phyloP scores from a whole-genome alignment of 2,329 filamentous ascomycete genomes.

The Penicillium capsulatum region DNA sequence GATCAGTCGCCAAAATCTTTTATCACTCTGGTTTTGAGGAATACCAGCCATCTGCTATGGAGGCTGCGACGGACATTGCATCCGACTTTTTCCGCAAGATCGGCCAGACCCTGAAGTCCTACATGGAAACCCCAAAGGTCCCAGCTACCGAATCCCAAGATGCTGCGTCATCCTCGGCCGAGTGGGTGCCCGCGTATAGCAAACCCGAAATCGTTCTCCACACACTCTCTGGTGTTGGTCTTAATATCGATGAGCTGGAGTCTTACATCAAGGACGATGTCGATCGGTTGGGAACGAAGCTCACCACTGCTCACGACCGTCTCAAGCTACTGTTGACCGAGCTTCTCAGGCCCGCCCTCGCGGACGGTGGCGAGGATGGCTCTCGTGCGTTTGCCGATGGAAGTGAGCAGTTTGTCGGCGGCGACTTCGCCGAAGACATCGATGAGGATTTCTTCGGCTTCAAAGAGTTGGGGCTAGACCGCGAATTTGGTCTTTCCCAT shows the following conservation, averaged over 20 bases:
- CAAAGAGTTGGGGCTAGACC: slow-evolving; percentile 86
- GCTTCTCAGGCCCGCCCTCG: slow-evolving; percentile 81
- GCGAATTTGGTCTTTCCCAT: slow-evolving; percentile 81
- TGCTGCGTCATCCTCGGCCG: slow-evolving; percentile 34
- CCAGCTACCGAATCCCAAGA: slow-evolving; percentile 48
- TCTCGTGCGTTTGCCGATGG: slow-evolving; percentile 91
- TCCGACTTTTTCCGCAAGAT: slow-evolving; percentile 87
- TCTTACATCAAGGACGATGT: slow-evolving; percentile 87
- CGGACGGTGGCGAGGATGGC: slow-evolving; percentile 75
- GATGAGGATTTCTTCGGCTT: slow-evolving; percentile 99
- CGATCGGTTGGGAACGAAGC: slow-evolving; percentile 75
- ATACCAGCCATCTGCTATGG: slow-evolving; percentile 88
- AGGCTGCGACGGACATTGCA: slow-evolving; percentile 83
- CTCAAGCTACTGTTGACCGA: slow-evolving; percentile 94
- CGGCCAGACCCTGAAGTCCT: slow-evolving; percentile 71
- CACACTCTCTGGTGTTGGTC: slow-evolving; percentile 75
- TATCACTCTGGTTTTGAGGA: slow-evolving; percentile 97
- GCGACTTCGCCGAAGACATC: slow-evolving; percentile 95
- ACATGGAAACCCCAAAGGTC: slow-evolving; percentile 76
- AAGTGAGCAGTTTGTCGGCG: slow-evolving; percentile 92
- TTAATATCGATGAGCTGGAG: slow-evolving; percentile 76
- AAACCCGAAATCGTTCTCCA: slow-evolving; percentile 85
- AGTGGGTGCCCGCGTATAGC: slow-evolving; percentile 66
- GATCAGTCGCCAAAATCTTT: slow-evolving; percentile 89
- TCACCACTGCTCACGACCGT: slow-evolving; percentile 81